Percentiles rank a stretch among this genome's conserved stretches.
Evolutionary conservation across 129 eudicot genomes (phyloP).

Genomic region (Deinandra increscens): DNA sequence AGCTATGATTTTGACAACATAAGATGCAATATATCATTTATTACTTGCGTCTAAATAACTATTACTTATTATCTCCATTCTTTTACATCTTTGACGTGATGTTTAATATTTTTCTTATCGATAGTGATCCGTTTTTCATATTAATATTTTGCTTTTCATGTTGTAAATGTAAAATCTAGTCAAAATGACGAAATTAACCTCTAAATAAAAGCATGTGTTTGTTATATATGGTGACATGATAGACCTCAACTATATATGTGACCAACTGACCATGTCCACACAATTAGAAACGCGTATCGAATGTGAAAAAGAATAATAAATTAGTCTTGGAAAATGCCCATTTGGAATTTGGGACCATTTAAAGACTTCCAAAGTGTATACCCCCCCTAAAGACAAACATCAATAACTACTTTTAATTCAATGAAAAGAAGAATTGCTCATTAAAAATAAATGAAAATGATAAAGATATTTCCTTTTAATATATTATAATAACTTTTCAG

Average conservation of each 20-base stretch:
- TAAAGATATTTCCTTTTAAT: constrained; percentile 15
- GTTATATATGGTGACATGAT: constrained; percentile 27
- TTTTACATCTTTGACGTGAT: too few species aligned
- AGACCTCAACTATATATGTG: constrained; percentile 30
- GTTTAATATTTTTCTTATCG: too few species aligned
- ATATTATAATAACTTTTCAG: constrained; percentile 23
- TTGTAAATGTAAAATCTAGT: too few species aligned
- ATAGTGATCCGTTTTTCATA: too few species aligned
- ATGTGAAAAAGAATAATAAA: constrained; percentile 29
- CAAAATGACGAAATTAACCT: too few species aligned
- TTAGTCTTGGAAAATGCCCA: constrained; percentile 27
- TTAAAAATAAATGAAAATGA: constrained; percentile 5
- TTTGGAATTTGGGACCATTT: constrained; percentile 34
- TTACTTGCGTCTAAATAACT: too few species aligned
- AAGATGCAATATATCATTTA: too few species aligned
- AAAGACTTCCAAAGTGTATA: constrained; percentile 29
- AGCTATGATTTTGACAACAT: too few species aligned
- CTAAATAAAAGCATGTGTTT: too few species aligned
- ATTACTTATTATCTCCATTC: too few species aligned
- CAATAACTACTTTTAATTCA: constrained; percentile 13
- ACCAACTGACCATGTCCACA: constrained; percentile 39
- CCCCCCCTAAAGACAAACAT: constrained; percentile 33
- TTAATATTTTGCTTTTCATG: too few species aligned
- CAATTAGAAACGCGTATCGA: constrained; percentile 24
- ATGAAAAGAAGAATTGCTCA: constrained; percentile 10